Conservation (phyloP, 1,284 basidiomycete species). For the Pholiota adiposa region DNA sequence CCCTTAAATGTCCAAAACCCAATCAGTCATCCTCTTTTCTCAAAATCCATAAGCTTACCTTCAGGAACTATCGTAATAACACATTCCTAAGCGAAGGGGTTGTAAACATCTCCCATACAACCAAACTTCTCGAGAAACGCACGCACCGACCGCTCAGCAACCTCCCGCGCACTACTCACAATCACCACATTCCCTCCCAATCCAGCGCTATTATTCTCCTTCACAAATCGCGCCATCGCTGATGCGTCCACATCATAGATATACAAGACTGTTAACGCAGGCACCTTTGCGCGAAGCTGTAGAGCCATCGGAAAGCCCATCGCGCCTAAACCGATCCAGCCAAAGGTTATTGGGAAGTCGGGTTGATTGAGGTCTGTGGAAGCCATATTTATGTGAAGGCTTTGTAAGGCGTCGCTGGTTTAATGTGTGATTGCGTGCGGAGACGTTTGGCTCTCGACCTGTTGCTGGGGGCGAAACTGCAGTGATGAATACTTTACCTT, state of each 20-base stretch:
- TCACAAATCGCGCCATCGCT: conserved; percentile 30
- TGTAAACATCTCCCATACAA: too few relatives aligned
- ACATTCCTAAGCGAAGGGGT: conserved; percentile 32
- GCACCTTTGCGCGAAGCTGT: conserved; percentile 35
- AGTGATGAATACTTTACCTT: too few relatives aligned
- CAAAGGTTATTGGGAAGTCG: conserved; percentile 25
- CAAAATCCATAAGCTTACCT: too few relatives aligned
- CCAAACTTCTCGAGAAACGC: neutral
- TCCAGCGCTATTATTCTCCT: neutral
- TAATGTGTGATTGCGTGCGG: too few relatives aligned
- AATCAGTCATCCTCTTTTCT: too few relatives aligned
- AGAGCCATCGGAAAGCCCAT: conserved; percentile 48
- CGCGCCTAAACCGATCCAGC: conserved; percentile 44
- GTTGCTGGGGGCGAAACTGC: too few relatives aligned
- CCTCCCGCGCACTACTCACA: conserved; percentile 30
- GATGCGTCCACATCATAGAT: conserved; percentile 38
- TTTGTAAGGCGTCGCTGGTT: neutral
- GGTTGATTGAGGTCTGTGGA: neutral
- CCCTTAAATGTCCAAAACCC: too few relatives aligned
- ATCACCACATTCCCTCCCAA: neutral
- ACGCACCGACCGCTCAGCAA: conserved; percentile 40
- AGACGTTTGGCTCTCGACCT: neutral
- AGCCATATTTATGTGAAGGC: neutral
- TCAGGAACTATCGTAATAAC: conserved; percentile 45
- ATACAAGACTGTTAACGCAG: conserved; percentile 27